Base-by-base conservation (phyloP, 345 rosid species). In the Rhizophora mangle region DNA sequence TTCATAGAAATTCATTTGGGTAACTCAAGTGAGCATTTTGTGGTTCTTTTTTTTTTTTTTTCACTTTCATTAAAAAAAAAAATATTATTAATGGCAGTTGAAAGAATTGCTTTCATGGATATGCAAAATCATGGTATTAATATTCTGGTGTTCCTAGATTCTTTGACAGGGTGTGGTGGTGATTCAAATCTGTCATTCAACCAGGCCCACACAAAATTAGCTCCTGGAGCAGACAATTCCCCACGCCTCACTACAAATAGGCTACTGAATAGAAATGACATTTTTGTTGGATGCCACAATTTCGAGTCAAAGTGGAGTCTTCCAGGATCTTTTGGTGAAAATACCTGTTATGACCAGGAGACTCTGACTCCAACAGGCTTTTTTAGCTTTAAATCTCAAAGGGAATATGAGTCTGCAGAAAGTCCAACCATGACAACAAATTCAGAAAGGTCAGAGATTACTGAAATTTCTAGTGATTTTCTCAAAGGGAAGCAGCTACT, bases 401-500 rank as follows among this genome's bases (percentile, higher is more conserved):
- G 9, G 19, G 77, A 63, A 37, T 61, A 74, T 56, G 72, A 49
- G 36, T 31, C 51, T 67, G 77, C 54, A 16, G 73, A 62, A 60
- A 70, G 73, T 62, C 73, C 73, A 46, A 68, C 67, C 65, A 56
- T 70, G 61, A 74, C 70, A 62, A 69, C 60, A 69, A 78, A 69
- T 66, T 67, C 75, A 3, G 72, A 34, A 32, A 65, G 70, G 55
- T 59, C 71, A 32, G 78, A 73, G 56, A 60, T 59, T 54, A 67
- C 75, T 39, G 83, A 80, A 62, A 36, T 76, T 68, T 64, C 83
- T 21, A 55, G 61, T 53, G 69, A 80, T 72, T 77, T 82, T 66
- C 63, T 74, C 69, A 72, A 66, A 70, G 84, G 80, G 59, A 83
- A 75, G 72, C 84, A 79, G 32, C 87, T 82, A 58, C 32, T 68